Percentiles rank a stretch among this genome's conserved stretches.
These are phyloP conservation scores for Colletotrichum zoysiae DNA, from an alignment of 2,329 filamentous ascomycete species.

Conservation along the genomic window DNA sequence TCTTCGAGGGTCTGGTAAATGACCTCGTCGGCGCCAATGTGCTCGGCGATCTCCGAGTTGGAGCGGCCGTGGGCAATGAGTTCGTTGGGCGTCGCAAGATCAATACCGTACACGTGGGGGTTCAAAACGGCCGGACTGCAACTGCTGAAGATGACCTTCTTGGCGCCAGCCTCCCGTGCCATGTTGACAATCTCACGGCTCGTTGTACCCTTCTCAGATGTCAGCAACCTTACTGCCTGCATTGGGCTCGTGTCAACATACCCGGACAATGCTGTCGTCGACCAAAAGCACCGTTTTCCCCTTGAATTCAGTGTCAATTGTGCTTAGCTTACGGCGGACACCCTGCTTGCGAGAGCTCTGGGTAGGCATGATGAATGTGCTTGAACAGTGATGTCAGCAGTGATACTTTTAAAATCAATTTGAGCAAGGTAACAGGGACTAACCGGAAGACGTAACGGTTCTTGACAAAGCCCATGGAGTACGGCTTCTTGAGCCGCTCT, in stretches of 20 bases:
- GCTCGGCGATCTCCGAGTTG: slow-evolving; percentile 55
- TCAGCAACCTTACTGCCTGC: neutral
- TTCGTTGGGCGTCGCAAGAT: slow-evolving; percentile 55
- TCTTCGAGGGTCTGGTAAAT: slow-evolving; percentile 75
- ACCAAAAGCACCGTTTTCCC: slow-evolving; percentile 85
- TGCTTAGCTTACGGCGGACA: slow-evolving; percentile 89
- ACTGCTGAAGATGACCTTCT: slow-evolving; percentile 86
- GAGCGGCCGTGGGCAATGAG: slow-evolving; percentile 58
- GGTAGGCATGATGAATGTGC: slow-evolving; percentile 84
- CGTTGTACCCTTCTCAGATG: slow-evolving; percentile 69
- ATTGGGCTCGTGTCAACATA: neutral
- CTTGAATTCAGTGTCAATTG: slow-evolving; percentile 87
- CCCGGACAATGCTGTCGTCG: slow-evolving; percentile 91
- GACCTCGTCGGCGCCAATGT: slow-evolving; percentile 65
- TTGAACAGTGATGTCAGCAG: slow-evolving; percentile 43
- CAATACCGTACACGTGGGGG: slow-evolving; percentile 57
- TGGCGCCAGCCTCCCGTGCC: slow-evolving; percentile 86
- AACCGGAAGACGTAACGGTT: slow-evolving; percentile 65
- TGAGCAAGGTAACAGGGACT: neutral
- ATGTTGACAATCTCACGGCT: slow-evolving; percentile 74
- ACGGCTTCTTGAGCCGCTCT: slow-evolving; percentile 80
- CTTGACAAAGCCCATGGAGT: slow-evolving; percentile 87
- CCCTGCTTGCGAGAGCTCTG: slow-evolving; percentile 86
- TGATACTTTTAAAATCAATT: neutral
- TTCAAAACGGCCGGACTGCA: slow-evolving; percentile 62